Evolutionary conservation across 1,139 yeast species (phyloP), one percentile per base, ranked within the genome.

Genomic region (Chernovozyma aurita): DNA sequence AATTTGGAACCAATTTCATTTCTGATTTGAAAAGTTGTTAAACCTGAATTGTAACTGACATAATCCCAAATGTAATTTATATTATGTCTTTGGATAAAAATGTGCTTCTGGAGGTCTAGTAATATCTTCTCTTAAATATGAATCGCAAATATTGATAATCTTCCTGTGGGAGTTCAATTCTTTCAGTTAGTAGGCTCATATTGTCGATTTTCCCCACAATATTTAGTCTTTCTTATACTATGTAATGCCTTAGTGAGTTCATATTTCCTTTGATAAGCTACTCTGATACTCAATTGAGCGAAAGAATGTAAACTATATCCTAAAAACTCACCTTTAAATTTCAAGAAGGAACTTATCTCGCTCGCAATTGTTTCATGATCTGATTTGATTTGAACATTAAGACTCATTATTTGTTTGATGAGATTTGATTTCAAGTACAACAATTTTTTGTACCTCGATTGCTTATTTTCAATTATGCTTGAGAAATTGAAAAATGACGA

Each of bases 361-460:
- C 76, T 70, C 1, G 90, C 88, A 9, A 81, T 48, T 3, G 55
- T 49, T 48, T 82, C 90, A 53, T 83, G 85, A 21, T 65, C 69
- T 35, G 50, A 46, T 43, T 70, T 75, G 29, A 76, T 53, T 18
- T 60, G 67, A n/a, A 45, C 34, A 37, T 63, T 66, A 28, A 70
- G 44, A 14, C 47, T 56, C 57, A 62, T 50, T 35, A 69, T 59
- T 35, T 51, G 50, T 36, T 59, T 57, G 26, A 65, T 58, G 34
- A 57, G 55, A 16, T 65, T 71, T 4, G 65, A 52, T 39, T 66
- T 67, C 15, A 48, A 31, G 14, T 52, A 33, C 4, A 63, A 38
- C 9, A 67, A 43, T 35, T 61, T 55, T 43, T 57, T 61, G 43
- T 67, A 68, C 33, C 61, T 52, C 3, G 64, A 43, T 37, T 52